Base-by-base conservation (phyloP, 2,329 filamentous ascomycete species). In the Cladosporium cucumerinum region DNA sequence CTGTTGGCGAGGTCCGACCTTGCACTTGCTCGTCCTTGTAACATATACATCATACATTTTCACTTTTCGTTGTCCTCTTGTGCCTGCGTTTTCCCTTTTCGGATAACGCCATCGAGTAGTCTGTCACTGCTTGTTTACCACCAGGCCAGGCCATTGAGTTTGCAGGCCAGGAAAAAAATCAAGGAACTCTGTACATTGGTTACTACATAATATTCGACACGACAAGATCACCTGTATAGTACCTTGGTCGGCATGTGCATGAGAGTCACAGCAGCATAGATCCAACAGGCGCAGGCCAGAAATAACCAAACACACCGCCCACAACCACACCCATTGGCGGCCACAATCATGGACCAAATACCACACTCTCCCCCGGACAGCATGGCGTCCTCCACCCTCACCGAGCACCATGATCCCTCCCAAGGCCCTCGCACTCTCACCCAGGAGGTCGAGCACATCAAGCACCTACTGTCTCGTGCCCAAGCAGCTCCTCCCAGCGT, bases 401-500 rank as follows among this genome's bases (percentile, higher is more conserved):
- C 63, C 5, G 52, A 61, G 23, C 32, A 23, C 23, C 30, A 23
- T 30, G 63, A 61, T 25, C n/a, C 54, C 14, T 39, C 23, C 5
- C 39, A 34, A 3, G 66, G 66, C 11, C 54, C 67, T 1, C 64
- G 69, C 26, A 58, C 66, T 10, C 64, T 73, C 5, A 64, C 65
- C 10, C 70, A 69, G 43, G 71, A 72, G 28, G 65, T 72, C 32
- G 70, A 72, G 25, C 67, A 69, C 54, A 70, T 72, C 63, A 71
- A 71, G 39, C 28, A 63, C 18, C 65, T 72, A 4, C 49, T 72
- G 21, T 43, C 61, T 23, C 69, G 68, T 34, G 66, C 69, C 11
- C 62, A 70, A 21, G 66, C 67, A 54, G 66, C 66, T 34, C 66
- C 65, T 16, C 54, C 59, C 10, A 65, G 59, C 3, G 25, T 61